phyloP scores from a whole-genome alignment of 2,329 filamentous ascomycete genomes.

The Alternaria arborescens region DNA sequence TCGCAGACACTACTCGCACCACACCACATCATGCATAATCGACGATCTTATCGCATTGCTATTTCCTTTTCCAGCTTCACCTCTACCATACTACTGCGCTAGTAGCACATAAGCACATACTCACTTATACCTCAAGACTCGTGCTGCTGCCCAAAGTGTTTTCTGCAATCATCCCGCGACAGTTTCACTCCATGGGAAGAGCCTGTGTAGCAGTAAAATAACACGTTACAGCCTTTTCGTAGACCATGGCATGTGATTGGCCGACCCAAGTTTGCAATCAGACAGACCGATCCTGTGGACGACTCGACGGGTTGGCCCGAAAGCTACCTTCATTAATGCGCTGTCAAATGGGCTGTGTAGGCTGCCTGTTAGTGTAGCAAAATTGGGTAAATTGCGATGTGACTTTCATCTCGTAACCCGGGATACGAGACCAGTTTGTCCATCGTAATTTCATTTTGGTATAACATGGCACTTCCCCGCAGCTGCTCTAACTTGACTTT shows the following conservation, averaged over 20 bases:
- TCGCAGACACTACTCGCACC: background rate
- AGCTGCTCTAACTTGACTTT: background rate
- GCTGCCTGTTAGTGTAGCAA: background rate
- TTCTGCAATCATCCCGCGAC: background rate
- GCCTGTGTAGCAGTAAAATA: background rate
- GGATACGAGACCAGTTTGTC: conserved; percentile 5
- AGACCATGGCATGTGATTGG: background rate
- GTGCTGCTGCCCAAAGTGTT: background rate
- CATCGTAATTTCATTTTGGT: conserved; percentile 18
- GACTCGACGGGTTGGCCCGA: conserved; percentile 12
- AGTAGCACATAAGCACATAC: conserved; percentile 1
- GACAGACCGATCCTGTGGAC: background rate
- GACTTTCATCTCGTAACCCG: conserved; percentile 11
- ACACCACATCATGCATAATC: conserved; percentile 6
- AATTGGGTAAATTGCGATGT: conserved; percentile 14
- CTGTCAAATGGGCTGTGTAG: conserved; percentile 15
- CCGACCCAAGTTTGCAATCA: background rate
- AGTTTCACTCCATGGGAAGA: background rate
- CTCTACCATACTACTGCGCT: background rate
- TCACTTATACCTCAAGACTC: background rate
- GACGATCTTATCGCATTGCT: conserved; percentile 8
- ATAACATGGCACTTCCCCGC: conserved; percentile 11
- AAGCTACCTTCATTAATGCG: conserved; percentile 13
- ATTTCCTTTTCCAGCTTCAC: background rate
- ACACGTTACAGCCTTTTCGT: background rate